Base-by-base conservation (phyloP, 1,139 yeast species). In the Barnettozyma hawaiiensis region DNA sequence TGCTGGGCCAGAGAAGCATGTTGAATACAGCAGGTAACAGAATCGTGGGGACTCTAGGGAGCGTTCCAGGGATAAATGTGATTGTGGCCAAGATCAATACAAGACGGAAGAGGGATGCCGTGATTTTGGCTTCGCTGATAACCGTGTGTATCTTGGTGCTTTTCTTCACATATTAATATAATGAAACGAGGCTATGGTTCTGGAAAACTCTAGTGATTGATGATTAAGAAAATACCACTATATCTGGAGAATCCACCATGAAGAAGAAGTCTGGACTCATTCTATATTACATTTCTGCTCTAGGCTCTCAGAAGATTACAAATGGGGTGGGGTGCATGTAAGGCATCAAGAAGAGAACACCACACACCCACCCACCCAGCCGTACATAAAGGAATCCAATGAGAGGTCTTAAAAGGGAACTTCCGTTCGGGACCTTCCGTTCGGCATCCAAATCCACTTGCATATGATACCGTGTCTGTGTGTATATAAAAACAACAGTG, bases 61-160 rank as follows among this genome's bases (percentile, higher is more conserved):
- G 74, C 39, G 75, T 92, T 35, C 98, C 98, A 0, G 97, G 97
- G 1, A 67, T 92, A 37, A 85, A 83, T 58, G 77, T 78, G 12
- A 63, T 94, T 46, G 77, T 92, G 33, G 70, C 82, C 15, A 84
- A 82, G 61, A 90, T 92, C 52, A 89, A 89, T 61, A 83, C 96
- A 3, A 73, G 97, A 55, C 81, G 92, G 63, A 85, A 82, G 65
- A 76, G 97, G 49, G 96, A 92, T 60, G 82, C 95, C 18, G 61
- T 92, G 35, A 85, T 92, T n/a, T 65, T 92, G 60, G 94, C 96
- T 4, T 54, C 73, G 5, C 73, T 92, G 40, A 82, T 89, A 38
- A 73, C 90, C 5, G 51, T 76, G 27, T 86, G 97, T 67, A 80
- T 89, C 23, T 57, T 90, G 40, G 62, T 86, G 12, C 64, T 90